Percentiles rank a stretch among this genome's conserved stretches.
Conservation (phyloP, 352 stramenopile species). For the Halophytophthora polymorphica region DNA sequence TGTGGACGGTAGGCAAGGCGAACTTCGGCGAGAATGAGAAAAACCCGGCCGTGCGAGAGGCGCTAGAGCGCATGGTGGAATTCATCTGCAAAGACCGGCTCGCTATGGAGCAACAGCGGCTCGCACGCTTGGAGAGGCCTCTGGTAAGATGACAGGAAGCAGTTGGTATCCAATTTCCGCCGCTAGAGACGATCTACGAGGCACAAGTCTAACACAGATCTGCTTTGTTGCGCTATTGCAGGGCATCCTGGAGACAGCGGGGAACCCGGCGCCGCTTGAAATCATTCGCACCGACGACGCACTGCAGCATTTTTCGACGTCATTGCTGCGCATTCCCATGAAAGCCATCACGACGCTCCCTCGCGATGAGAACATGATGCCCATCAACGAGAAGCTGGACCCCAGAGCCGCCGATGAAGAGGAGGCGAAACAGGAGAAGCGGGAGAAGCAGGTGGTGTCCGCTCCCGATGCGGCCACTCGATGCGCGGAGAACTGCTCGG, state of each 20-base stretch:
- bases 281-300: conserved; percentile 58
- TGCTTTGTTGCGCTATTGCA: conserved; percentile 6
- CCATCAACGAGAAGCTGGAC: conserved; percentile 38
- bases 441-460: not conserved
- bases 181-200: too few relatives aligned
- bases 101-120: conserved; percentile 27
- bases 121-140: conserved; percentile 23
- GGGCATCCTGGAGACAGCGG: conserved; percentile 48
- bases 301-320: conserved; percentile 61
- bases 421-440: conserved; percentile 19
- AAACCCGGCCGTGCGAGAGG: conserved; percentile 65
- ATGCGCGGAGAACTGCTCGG: conserved; percentile 8
- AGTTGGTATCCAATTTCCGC: not conserved
- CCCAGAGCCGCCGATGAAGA: conserved; percentile 4
- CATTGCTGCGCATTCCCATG: conserved; percentile 65
- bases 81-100: conserved; percentile 42
- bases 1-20: conserved; percentile 77
- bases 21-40: conserved; percentile 85
- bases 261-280: conserved; percentile 34
- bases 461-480: conserved; percentile 6
- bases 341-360: conserved; percentile 77
- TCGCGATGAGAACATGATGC: conserved; percentile 51
- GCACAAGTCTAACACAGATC: too few relatives aligned
- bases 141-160: conserved; percentile 10
- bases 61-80: conserved; percentile 75